A percentile compares a stretch with the other conserved stretches of the same genome.
Conservation (phyloP, 148 eudicot genomes). For the Euryodendron excelsum region DNA sequence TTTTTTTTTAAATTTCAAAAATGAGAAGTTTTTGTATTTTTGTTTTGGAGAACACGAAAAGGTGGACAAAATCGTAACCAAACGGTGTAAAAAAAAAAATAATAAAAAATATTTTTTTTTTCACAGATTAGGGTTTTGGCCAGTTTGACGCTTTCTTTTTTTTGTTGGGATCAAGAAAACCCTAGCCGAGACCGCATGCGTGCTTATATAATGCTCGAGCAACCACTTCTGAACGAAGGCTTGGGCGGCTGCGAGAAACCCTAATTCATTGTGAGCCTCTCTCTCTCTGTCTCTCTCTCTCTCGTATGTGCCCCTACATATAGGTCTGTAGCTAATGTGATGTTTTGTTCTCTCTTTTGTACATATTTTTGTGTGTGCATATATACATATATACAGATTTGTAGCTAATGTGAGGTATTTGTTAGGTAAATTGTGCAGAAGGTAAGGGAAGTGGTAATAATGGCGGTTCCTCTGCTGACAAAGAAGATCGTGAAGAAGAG, state of each 20-base stretch:
- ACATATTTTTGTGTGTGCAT: too few relatives aligned
- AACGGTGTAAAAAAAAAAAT: too few relatives aligned
- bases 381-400: neutral
- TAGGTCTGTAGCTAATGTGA: too few relatives aligned
- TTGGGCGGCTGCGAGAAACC: neutral
- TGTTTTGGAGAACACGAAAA: too few relatives aligned
- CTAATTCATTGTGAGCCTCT: neutral
- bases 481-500: constrained; percentile 80
- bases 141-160: too few relatives aligned
- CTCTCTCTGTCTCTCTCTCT: neutral
- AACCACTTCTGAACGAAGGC: neutral
- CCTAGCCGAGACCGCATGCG: neutral
- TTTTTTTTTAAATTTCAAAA: too few relatives aligned
- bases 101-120: too few relatives aligned
- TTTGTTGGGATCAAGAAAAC: neutral
- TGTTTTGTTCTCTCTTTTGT: too few relatives aligned
- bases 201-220: neutral
- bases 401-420: neutral
- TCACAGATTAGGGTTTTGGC: too few relatives aligned
- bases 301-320: too few relatives aligned
- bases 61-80: too few relatives aligned
- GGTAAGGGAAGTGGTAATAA: constrained; percentile 18
- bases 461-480: constrained; percentile 63
- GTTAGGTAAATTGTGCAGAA: neutral
- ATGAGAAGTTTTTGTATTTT: too few relatives aligned